Evolutionary conservation across 345 rosid genomes (phyloP).

Genomic region (Eucalyptus paniculata): DNA sequence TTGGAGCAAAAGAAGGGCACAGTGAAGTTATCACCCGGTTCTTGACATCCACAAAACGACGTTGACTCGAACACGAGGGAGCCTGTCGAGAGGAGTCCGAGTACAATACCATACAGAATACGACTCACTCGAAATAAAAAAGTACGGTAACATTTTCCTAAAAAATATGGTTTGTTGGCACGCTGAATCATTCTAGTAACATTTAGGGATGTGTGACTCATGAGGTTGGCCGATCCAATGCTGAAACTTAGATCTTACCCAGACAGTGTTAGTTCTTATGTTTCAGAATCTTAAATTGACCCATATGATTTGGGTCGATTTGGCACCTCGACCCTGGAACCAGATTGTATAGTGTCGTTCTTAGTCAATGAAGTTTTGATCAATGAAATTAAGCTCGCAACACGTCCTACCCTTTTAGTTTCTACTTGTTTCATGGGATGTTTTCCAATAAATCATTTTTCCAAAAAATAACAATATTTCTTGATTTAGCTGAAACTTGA

Average conservation of each 20-base stretch:
- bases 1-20: background rate
- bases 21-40: background rate
- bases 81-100: background rate
- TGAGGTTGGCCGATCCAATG: background rate
- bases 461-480: no score
- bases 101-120: background rate
- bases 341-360: rapidly evolving
- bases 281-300: rapidly evolving
- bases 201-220: background rate
- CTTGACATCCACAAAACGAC: background rate
- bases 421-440: background rate
- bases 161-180: background rate
- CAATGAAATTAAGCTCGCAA: rapidly evolving
- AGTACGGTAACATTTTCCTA: background rate
- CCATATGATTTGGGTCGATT: rapidly evolving
- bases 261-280: rapidly evolving
- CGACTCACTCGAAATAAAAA: background rate
- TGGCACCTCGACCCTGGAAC: rapidly evolving
- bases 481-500: rapidly evolving
- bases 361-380: background rate
- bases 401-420: background rate
- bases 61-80: background rate
- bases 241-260: background rate
- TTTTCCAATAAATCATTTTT: no score
- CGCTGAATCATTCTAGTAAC: rapidly evolving